A percentile compares a stretch with the other conserved stretches of the same genome.
Conservation (phyloP, 2,329 filamentous ascomycete genomes). For the Fusarium newnesense region DNA sequence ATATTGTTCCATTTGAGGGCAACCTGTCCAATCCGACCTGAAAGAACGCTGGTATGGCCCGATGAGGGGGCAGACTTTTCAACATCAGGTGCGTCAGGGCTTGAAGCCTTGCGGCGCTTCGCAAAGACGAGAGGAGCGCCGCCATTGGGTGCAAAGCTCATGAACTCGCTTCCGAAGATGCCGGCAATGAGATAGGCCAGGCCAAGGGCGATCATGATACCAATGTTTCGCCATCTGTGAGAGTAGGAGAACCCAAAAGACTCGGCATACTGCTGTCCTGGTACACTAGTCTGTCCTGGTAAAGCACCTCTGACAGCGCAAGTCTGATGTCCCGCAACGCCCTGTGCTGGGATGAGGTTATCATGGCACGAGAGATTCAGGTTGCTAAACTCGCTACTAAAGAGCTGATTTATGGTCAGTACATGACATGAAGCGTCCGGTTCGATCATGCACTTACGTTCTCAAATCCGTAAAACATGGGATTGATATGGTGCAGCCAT, state of each 20-base stretch:
- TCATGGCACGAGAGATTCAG: not conserved
- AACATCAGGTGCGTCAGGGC: not conserved
- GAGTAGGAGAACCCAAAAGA: not conserved
- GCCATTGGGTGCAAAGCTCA: not conserved
- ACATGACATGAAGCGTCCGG: no score
- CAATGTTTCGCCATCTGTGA: not conserved
- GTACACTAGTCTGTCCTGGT: not conserved
- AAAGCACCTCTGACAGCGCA: not conserved
- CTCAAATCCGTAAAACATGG: not conserved
- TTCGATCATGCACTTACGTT: fast-evolving
- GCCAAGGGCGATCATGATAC: not conserved
- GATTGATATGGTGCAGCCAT: not conserved
- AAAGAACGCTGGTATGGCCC: not conserved
- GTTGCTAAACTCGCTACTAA: not conserved
- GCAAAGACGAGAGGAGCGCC: not conserved
- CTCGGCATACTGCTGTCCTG: not conserved
- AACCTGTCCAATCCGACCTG: not conserved
- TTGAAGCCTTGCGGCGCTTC: not conserved
- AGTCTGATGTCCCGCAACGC: not conserved
- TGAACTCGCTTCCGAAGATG: not conserved
- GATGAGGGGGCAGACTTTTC: not conserved
- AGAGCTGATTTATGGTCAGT: not conserved
- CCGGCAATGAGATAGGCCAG: not conserved
- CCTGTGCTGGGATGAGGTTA: not conserved
- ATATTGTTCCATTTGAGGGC: not conserved